phyloP scores from a whole-genome alignment of 1,284 basidiomycete genomes.

The Sanghuangporus baumii region DNA sequence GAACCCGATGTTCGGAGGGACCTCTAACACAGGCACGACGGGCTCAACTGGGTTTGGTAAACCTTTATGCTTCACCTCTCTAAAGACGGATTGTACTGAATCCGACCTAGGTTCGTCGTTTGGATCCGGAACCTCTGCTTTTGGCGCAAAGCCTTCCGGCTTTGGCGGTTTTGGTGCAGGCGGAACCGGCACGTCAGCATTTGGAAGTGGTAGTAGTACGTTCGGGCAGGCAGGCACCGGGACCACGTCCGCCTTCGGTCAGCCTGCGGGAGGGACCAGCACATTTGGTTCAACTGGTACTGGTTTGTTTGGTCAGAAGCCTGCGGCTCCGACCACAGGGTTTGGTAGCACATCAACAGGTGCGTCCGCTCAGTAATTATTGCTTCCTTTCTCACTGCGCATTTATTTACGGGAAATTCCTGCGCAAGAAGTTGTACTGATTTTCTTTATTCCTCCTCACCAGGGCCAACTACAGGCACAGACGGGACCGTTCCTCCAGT shows the following conservation, averaged over 20 bases:
- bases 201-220: conserved; percentile 30
- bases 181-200: conserved; percentile 35
- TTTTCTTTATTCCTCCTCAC: neutral
- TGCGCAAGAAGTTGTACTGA: neutral
- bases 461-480: conserved; percentile 12
- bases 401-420: neutral
- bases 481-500: conserved; percentile 16
- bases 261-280: conserved; percentile 22
- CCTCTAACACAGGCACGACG: conserved; percentile 32
- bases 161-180: conserved; percentile 30
- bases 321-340: conserved; percentile 19
- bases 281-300: conserved; percentile 30
- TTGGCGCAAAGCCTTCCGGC: conserved; percentile 56
- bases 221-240: conserved; percentile 36
- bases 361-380: conserved; percentile 3
- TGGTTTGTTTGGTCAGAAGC: conserved; percentile 31
- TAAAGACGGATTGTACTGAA: neutral
- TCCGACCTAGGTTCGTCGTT: conserved; percentile 43
- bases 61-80: conserved; percentile 18
- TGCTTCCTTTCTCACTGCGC: conserved; percentile 5
- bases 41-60: conserved; percentile 54
- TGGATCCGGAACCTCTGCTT: conserved; percentile 44
- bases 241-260: conserved; percentile 30
- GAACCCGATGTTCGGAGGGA: conserved; percentile 75
- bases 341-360: conserved; percentile 22